Evolutionary conservation across 495 filamentous ascomycete genomes (phyloP).

Genomic region (Polyplosphaeria fusca): DNA sequence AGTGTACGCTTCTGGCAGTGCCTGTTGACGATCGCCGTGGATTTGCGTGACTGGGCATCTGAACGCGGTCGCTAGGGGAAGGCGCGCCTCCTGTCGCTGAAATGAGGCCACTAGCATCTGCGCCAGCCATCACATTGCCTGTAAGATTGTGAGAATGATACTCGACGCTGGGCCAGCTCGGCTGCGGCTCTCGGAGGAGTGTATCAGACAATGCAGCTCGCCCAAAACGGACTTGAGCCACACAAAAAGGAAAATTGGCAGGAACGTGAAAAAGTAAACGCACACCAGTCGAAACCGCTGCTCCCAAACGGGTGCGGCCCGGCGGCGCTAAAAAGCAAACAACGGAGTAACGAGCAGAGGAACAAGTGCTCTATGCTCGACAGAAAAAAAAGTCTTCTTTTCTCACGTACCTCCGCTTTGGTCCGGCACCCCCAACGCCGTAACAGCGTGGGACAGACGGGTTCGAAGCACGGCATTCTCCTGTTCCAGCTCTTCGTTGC

Average conservation of each 20-base stretch:
- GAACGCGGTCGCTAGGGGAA: constrained; percentile 29
- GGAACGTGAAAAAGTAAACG: constrained; percentile 4
- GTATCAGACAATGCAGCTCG: constrained; percentile 18
- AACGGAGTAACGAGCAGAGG: constrained; percentile 4
- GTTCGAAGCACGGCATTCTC: constrained; percentile 46
- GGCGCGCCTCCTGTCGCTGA: constrained; percentile 22
- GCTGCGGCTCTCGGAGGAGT: not conserved
- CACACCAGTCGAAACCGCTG: not conserved
- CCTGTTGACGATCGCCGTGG: constrained; percentile 27
- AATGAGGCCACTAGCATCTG: constrained; percentile 14
- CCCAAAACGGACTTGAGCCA: constrained; percentile 12
- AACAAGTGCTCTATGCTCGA: constrained; percentile 9
- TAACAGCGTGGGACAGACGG: constrained; percentile 35
- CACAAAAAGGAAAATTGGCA: not conserved
- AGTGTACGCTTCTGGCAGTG: constrained; percentile 23
- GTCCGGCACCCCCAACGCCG: constrained; percentile 27
- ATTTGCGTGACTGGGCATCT: constrained; percentile 32
- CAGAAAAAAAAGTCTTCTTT: constrained; percentile 3
- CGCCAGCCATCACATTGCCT: constrained; percentile 22
- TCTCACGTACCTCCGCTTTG: constrained; percentile 29
- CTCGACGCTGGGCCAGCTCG: constrained; percentile 1
- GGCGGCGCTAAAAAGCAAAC: constrained; percentile 17
- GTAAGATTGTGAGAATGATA: not conserved
- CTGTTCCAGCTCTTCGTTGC: constrained; percentile 54
- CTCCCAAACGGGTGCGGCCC: constrained; percentile 13